Conservation (phyloP, 2,329 filamentous ascomycete genomes). For the Neofusicoccum umdonicola region DNA sequence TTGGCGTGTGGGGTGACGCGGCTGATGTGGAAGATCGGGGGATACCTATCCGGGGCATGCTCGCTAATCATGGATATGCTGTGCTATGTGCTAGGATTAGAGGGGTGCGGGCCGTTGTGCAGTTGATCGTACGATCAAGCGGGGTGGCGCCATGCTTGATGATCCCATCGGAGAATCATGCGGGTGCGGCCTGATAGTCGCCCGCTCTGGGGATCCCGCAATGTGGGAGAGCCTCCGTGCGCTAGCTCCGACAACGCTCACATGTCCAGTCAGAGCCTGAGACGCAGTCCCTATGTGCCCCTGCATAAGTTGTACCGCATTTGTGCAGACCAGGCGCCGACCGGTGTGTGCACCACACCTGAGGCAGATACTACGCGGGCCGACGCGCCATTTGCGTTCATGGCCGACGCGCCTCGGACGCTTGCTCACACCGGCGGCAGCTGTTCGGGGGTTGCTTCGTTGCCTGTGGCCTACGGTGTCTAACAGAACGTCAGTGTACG, state of each 20-base stretch:
- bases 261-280: constrained; percentile 1
- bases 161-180: constrained; percentile 10
- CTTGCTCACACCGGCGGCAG: background rate
- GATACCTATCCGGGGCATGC: constrained; percentile 3
- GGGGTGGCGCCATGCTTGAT: constrained; percentile 14
- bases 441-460: background rate
- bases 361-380: background rate
- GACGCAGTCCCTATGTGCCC: background rate
- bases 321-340: background rate
- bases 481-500: background rate
- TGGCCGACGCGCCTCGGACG: background rate
- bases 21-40: constrained; percentile 9
- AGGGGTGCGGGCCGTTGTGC: constrained; percentile 2
- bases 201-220: constrained; percentile 15
- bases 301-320: constrained; percentile 6
- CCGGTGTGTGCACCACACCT: background rate
- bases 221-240: constrained; percentile 4
- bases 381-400: background rate
- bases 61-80: background rate
- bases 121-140: constrained; percentile 17
- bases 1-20: background rate
- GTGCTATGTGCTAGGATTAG: background rate
- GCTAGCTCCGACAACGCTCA: background rate
- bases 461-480: background rate
- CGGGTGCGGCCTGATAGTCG: constrained; percentile 12